phyloP scores from a whole-genome alignment of 1,139 yeast genomes.

The Suhomyces wounanorum region DNA sequence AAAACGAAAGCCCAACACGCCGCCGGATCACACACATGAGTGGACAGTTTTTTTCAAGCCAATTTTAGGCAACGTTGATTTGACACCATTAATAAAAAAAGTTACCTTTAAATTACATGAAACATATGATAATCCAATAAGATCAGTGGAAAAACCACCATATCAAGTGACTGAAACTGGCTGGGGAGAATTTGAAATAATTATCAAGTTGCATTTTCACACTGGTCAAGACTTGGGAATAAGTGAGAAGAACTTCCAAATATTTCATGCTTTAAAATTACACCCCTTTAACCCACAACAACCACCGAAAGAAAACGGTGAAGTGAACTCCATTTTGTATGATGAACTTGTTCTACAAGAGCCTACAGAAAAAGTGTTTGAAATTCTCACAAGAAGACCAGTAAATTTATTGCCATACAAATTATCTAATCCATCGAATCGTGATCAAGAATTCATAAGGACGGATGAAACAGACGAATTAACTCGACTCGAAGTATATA shows the following conservation, averaged over 20 bases:
- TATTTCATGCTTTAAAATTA: conserved; percentile 85
- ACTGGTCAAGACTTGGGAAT: conserved; percentile 65
- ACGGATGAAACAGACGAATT: conserved; percentile 74
- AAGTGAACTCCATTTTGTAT: conserved; percentile 67
- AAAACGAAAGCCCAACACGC: conserved; percentile 66
- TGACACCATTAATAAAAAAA: conserved; percentile 80
- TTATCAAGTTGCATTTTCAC: conserved; percentile 82
- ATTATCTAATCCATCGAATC: conserved; percentile 44
- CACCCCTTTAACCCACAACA: conserved; percentile 77
- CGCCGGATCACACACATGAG: conserved; percentile 87
- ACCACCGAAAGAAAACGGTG: conserved; percentile 44
- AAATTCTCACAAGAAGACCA: conserved; percentile 71
- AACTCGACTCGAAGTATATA: conserved; percentile 68
- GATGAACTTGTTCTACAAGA: conserved; percentile 95
- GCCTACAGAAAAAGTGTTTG: conserved; percentile 89
- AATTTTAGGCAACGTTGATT: conserved; percentile 71
- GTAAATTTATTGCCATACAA: conserved; percentile 71
- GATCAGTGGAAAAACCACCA: conserved; percentile 87
- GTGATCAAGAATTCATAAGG: conserved; percentile 46
- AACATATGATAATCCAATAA: conserved; percentile 81
- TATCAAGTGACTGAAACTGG: conserved; percentile 97
- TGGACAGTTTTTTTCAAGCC: conserved; percentile 96
- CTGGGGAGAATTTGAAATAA: conserved; percentile 98
- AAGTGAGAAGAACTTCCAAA: conserved; percentile 81
- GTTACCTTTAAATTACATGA: conserved; percentile 95